These are phyloP conservation scores for Testicularia cyperi DNA, from an alignment of 1,284 basidiomycete species.

Conservation along the genomic window DNA sequence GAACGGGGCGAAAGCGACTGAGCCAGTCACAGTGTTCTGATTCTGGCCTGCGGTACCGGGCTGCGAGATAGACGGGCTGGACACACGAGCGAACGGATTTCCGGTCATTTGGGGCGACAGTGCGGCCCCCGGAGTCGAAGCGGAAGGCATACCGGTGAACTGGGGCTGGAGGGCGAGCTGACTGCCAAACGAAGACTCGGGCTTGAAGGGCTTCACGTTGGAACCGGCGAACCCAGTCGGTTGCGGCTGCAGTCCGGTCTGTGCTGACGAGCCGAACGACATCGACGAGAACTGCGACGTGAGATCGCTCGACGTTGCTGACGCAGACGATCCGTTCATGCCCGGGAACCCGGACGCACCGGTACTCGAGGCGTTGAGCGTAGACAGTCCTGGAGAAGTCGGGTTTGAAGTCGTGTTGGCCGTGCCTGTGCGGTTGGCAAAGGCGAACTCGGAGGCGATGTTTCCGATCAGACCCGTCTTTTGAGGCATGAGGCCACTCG, in stretches of 20 bases:
- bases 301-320: conserved; percentile 8
- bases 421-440: conserved; percentile 12
- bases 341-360: too few species aligned
- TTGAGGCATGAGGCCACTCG: conserved; percentile 39
- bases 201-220: conserved; percentile 40
- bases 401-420: conserved; percentile 1
- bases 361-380: conserved; percentile 4
- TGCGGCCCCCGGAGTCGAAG: background rate
- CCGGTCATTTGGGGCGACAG: conserved; percentile 35
- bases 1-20: conserved; percentile 16
- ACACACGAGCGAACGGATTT: conserved; percentile 43
- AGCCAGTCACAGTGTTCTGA: too few species aligned
- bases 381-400: too few species aligned
- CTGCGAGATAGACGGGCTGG: too few species aligned
- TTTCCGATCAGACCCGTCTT: conserved; percentile 60
- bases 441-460: conserved; percentile 60
- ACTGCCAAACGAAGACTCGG: conserved; percentile 41
- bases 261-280: conserved; percentile 9
- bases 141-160: conserved; percentile 1
- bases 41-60: too few species aligned
- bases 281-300: conserved; percentile 15
- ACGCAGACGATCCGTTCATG: conserved; percentile 1
- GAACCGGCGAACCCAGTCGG: conserved; percentile 48
- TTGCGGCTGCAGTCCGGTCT: conserved; percentile 36
- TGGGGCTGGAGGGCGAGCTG: conserved; percentile 22